Conservation (phyloP, 1,284 basidiomycete species). For the Microbotryum intermedium region DNA sequence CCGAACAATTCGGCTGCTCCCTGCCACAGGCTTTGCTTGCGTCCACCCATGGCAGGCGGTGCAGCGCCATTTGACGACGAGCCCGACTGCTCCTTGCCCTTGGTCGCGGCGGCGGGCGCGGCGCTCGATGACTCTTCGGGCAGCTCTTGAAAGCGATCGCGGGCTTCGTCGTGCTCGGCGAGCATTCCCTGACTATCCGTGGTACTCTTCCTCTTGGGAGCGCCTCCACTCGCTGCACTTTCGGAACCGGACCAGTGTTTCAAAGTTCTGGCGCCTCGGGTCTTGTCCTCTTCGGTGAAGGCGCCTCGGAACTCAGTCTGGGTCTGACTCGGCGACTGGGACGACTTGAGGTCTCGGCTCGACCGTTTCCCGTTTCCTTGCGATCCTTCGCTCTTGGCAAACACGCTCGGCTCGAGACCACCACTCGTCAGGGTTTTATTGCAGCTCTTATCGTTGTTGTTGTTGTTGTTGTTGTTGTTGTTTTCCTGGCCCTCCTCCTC, state of each 20-base stretch:
- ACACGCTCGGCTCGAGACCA: neutral
- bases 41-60: neutral
- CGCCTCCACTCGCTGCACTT: neutral
- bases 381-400: neutral
- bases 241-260: neutral
- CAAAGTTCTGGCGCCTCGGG: neutral
- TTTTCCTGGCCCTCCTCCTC: neutral
- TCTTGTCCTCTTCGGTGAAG: neutral
- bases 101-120: neutral
- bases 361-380: neutral
- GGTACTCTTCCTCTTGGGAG: neutral
- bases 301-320: neutral
- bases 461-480: neutral
- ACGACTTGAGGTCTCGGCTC: neutral
- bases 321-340: neutral
- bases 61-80: neutral
- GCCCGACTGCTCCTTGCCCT: neutral
- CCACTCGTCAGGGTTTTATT: neutral
- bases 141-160: conserved; percentile 23
- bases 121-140: conserved; percentile 1
- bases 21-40: conserved; percentile 7
- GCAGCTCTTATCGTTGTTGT: too few species aligned
- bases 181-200: neutral
- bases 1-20: conserved; percentile 12
- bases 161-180: conserved; percentile 13